These are phyloP conservation scores for Phylloporus arenicola DNA, from an alignment of 768 basidiomycete genomes.

Conservation along the genomic window DNA sequence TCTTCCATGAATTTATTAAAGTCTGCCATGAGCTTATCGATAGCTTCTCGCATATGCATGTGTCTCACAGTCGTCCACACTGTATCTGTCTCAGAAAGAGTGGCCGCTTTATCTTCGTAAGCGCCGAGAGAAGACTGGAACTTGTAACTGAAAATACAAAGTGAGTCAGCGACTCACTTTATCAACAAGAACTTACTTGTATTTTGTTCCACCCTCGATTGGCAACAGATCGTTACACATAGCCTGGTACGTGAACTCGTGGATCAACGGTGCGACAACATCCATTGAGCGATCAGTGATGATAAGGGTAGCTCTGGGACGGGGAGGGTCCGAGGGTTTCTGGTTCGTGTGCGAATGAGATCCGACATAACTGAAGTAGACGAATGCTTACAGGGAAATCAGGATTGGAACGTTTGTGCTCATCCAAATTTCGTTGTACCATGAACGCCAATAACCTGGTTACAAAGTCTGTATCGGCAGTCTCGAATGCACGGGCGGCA, in stretches of 20 bases:
- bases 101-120: constrained; percentile 84
- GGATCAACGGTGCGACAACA: constrained; percentile 80
- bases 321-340: constrained; percentile 51
- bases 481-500: constrained; percentile 61
- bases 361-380: neutral
- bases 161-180: constrained; percentile 4
- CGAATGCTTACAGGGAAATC: constrained; percentile 73
- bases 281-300: constrained; percentile 98
- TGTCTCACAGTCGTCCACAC: constrained; percentile 93
- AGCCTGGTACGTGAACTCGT: constrained; percentile 99
- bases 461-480: constrained; percentile 69
- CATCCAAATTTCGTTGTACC: constrained; percentile 81
- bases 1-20: constrained; percentile 94
- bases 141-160: constrained; percentile 59
- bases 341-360: constrained; percentile 19
- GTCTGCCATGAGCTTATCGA: constrained; percentile 93
- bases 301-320: constrained; percentile 76
- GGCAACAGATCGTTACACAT: constrained; percentile 95
- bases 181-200: constrained; percentile 57
- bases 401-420: constrained; percentile 77
- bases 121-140: constrained; percentile 85
- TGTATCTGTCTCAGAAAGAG: constrained; percentile 78
- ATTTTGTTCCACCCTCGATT: constrained; percentile 80
- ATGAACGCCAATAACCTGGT: constrained; percentile 79
- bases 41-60: constrained; percentile 98